Percentiles rank a stretch among this genome's conserved stretches.
Conservation (phyloP, 495 filamentous ascomycete genomes). For the Hypoxylon cercidicola region DNA sequence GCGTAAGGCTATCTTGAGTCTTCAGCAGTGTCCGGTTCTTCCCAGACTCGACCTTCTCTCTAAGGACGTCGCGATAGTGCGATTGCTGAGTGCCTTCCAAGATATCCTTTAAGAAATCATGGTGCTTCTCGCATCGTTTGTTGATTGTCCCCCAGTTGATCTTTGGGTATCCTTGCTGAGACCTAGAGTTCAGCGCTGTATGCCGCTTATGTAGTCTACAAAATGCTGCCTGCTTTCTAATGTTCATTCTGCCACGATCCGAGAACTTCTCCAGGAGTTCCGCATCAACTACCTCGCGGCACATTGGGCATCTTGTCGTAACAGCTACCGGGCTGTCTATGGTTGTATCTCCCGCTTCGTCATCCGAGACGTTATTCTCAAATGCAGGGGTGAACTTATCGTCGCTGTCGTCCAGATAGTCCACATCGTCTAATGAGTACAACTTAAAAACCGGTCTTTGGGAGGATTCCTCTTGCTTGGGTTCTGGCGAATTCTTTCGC, state of each 20-base stretch:
- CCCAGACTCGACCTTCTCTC: conserved; percentile 66
- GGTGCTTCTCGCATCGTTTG: conserved; percentile 68
- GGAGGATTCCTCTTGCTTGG: conserved; percentile 20
- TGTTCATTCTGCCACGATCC: conserved; percentile 60
- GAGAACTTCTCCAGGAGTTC: conserved; percentile 61
- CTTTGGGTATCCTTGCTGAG: conserved; percentile 72
- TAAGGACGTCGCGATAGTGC: conserved; percentile 70
- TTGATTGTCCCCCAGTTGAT: conserved; percentile 80
- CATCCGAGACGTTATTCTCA: conserved; percentile 26
- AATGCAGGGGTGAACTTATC: conserved; percentile 28
- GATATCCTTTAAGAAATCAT: conserved; percentile 64
- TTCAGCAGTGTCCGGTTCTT: conserved; percentile 69
- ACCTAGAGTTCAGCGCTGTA: conserved; percentile 70
- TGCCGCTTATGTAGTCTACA: conserved; percentile 74
- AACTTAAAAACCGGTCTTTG: conserved; percentile 40
- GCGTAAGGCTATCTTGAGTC: conserved; percentile 60
- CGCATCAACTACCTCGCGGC: conserved; percentile 67
- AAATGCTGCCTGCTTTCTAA: conserved; percentile 72
- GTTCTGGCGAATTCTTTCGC: conserved; percentile 13
- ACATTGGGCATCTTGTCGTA: conserved; percentile 70
- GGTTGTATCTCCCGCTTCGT: conserved; percentile 27
- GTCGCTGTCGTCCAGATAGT: conserved; percentile 31
- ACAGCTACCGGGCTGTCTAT: conserved; percentile 11
- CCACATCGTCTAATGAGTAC: conserved; percentile 38
- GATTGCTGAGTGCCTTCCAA: conserved; percentile 66